phyloP scores from a whole-genome alignment of 2,329 filamentous ascomycete species.

The Calonectria pseudoreteaudii region DNA sequence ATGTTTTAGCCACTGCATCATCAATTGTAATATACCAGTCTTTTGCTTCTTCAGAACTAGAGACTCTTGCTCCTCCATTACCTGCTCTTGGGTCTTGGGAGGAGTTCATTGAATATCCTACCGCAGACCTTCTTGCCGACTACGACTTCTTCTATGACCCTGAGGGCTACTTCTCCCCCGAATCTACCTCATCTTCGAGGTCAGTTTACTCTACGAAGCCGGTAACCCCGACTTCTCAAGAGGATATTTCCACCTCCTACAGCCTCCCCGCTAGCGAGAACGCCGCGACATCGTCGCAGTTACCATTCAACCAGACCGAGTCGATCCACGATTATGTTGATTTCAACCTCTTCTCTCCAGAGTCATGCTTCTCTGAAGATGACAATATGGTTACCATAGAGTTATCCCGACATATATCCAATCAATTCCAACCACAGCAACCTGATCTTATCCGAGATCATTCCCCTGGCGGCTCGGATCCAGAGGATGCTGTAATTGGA shows the following conservation, averaged over 20 bases:
- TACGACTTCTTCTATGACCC: constrained; percentile 61
- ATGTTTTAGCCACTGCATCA: constrained; percentile 14
- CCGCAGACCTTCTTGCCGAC: constrained; percentile 49
- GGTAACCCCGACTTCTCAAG: constrained; percentile 40
- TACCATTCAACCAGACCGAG: constrained; percentile 40
- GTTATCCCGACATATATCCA: constrained; percentile 33
- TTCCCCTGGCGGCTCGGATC: constrained; percentile 15
- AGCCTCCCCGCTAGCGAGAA: constrained; percentile 18
- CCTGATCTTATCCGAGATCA: constrained; percentile 25
- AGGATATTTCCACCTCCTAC: constrained; percentile 30
- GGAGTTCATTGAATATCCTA: constrained; percentile 59
- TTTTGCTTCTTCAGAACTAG: constrained; percentile 38
- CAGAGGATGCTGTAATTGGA: constrained; percentile 5
- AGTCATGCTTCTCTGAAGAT: constrained; percentile 61
- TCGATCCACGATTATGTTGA: constrained; percentile 59
- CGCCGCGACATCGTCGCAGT: constrained; percentile 23
- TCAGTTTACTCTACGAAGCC: constrained; percentile 45
- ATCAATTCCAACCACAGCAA: constrained; percentile 32
- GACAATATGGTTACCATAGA: constrained; percentile 54
- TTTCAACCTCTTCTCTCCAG: constrained; percentile 68
- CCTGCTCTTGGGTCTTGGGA: constrained; percentile 53
- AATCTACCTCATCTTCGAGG: constrained; percentile 42
- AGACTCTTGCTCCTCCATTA: constrained; percentile 29
- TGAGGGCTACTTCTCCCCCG: constrained; percentile 56
- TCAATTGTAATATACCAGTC: constrained; percentile 32